A percentile compares a stretch with the other conserved stretches of the same genome.
Evolutionary conservation across 257 asterid genomes (phyloP).

Genomic region (Schizonepeta tenuifolia): DNA sequence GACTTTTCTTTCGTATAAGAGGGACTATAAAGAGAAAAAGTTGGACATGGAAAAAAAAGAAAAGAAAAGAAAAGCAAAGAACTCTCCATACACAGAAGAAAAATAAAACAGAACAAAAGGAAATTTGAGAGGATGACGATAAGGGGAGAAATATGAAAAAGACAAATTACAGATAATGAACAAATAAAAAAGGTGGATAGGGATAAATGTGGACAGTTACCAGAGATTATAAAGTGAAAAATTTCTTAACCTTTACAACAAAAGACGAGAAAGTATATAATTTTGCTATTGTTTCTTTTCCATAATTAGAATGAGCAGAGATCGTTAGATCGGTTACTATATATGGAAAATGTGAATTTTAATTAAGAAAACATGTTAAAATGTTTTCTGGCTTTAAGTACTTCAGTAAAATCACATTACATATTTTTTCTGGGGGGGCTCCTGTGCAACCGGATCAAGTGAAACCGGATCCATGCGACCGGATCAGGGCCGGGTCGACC

Average conservation of each 20-base stretch:
- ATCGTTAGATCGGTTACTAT: not conserved
- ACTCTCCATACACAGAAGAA: not conserved
- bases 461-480: no score
- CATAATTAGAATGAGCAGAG: not conserved
- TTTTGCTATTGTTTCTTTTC: not conserved
- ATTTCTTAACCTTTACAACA: not conserved
- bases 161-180: conserved; percentile 1
- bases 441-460: no score
- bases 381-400: no score
- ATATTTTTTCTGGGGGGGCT: no score
- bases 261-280: not conserved
- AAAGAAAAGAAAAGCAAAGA: not conserved
- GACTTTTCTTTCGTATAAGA: no score
- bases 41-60: not conserved
- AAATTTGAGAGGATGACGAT: not conserved
- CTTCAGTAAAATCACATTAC: no score
- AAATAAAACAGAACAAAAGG: not conserved
- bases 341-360: not conserved
- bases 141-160: not conserved
- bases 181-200: conserved; percentile 13
- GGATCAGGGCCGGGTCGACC: no score
- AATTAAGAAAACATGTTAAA: not conserved
- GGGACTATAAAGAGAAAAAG: not conserved
- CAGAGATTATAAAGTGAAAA: not conserved
- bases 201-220: conserved; percentile 1